These are phyloP conservation scores for Capronia americana DNA, from an alignment of 2,329 filamentous ascomycete genomes.

Conservation along the genomic window DNA sequence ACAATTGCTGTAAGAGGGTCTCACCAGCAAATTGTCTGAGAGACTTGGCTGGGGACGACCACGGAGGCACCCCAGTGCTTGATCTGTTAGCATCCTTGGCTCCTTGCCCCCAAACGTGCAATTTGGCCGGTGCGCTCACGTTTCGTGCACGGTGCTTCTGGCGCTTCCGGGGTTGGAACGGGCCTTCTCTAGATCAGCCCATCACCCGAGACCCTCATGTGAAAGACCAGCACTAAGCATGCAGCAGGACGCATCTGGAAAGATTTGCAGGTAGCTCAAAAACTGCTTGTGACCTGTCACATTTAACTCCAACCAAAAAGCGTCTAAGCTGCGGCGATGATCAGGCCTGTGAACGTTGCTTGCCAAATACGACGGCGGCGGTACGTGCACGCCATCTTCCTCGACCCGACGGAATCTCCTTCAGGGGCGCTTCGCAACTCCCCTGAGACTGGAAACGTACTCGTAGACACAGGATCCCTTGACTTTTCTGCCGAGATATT, in stretches of 20 bases:
- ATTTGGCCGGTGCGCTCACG: background rate
- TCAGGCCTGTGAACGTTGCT: background rate
- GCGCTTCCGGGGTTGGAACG: slow-evolving; percentile 21
- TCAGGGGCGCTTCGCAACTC: background rate
- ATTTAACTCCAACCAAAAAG: background rate
- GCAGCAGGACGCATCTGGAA: slow-evolving; percentile 3
- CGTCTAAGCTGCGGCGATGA: background rate
- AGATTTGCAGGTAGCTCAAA: slow-evolving; percentile 1
- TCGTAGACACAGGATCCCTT: background rate
- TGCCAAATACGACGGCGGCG: background rate
- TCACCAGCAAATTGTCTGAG: background rate
- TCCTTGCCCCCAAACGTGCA: background rate
- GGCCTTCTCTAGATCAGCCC: slow-evolving; percentile 14
- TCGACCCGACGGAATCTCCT: background rate
- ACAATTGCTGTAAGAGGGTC: background rate
- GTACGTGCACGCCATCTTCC: background rate
- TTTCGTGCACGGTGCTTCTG: slow-evolving; percentile 1
- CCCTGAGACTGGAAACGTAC: background rate
- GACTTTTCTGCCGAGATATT: background rate
- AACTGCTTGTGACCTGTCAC: slow-evolving; percentile 5
- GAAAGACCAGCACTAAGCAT: slow-evolving; percentile 6
- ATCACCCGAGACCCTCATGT: slow-evolving; percentile 4
- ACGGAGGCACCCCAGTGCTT: too few species aligned
- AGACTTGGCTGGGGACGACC: background rate
- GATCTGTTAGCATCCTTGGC: too few species aligned